A percentile compares a stretch with the other conserved stretches of the same genome.
These are phyloP conservation scores for Lenwebbia sp. DNA, from an alignment of 345 rosid genomes.

Conservation along the genomic window DNA sequence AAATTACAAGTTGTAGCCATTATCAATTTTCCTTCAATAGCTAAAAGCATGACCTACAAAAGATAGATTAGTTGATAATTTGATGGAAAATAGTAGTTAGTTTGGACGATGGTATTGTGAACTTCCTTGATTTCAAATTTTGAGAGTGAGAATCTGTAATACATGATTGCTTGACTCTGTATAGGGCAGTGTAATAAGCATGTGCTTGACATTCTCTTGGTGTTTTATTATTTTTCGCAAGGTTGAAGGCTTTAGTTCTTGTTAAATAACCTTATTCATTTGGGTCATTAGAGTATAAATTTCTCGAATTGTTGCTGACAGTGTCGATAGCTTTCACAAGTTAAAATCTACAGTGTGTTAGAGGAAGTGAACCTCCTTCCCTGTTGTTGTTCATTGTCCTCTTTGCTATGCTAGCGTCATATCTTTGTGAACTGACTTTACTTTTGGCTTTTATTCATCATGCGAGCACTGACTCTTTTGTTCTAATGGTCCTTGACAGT, in stretches of 20 bases:
- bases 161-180: neutral
- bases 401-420: neutral
- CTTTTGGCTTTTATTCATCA: neutral
- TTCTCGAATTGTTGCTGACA: neutral
- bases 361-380: neutral
- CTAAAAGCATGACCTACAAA: neutral
- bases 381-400: neutral
- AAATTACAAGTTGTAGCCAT: neutral
- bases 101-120: neutral
- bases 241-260: neutral
- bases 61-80: neutral
- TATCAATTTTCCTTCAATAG: neutral
- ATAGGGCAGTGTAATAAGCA: neutral
- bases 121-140: neutral
- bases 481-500: slow-evolving; percentile 21
- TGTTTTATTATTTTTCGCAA: neutral
- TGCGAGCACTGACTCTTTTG: neutral
- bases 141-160: neutral
- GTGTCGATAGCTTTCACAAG: neutral
- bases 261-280: neutral
- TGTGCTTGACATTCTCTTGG: neutral
- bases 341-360: neutral
- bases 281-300: neutral
- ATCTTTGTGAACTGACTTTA: neutral
- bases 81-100: neutral